Evolutionary conservation across 1,284 basidiomycete species (phyloP), one percentile per base, ranked within the genome.

Genomic region (Cutaneotrichosporon sp.): DNA sequence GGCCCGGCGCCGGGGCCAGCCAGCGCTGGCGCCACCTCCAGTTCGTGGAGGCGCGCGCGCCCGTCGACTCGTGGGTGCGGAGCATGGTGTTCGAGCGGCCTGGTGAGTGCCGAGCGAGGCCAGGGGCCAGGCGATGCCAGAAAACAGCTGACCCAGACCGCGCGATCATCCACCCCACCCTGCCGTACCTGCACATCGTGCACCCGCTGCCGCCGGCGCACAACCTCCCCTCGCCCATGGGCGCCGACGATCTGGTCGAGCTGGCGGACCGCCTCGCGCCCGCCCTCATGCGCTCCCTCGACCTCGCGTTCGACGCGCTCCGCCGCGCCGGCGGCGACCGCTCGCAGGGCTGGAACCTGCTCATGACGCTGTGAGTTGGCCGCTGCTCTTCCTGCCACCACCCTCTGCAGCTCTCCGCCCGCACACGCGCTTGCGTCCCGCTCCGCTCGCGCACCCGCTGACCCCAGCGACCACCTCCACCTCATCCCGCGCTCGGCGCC

Each of bases 11-110:
- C 62, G 92, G 92, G 36, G 91, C 92, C 9, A 92, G 90, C 75
- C 92, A 95, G 79, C 82, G 84, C 2, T 92, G 93, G 79, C 91
- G 94, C 69, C 92, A 95, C 74, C 72, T 94, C 22, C 92, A 95
- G 76, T 88, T 93, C 64, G 79, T 94, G 31, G 87, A 89, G 20
- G 80, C 81, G 22, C 83, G 84, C 50, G 87, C 89, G 29, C 91
- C 91, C 0, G 81, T 92, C 42, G 91, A 92, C 75, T 80, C 78
- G 52, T 83, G 91, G 65, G 86, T 89, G 5, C 82, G 82, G 66
- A 76, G 79, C n/a, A 78, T 84, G 11, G 81, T 79, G 11, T 78
- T 92, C 56, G 87, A 90, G 69, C 83, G 83, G 22, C 78, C 83
- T 56, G 83, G 89, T 89, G 67, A 58, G 80, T 74, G 10, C 20